A percentile compares a stretch with the other conserved stretches of the same genome.
Conservation (phyloP, 1,139 yeast species). For the Suhomyces chickasaworum region DNA sequence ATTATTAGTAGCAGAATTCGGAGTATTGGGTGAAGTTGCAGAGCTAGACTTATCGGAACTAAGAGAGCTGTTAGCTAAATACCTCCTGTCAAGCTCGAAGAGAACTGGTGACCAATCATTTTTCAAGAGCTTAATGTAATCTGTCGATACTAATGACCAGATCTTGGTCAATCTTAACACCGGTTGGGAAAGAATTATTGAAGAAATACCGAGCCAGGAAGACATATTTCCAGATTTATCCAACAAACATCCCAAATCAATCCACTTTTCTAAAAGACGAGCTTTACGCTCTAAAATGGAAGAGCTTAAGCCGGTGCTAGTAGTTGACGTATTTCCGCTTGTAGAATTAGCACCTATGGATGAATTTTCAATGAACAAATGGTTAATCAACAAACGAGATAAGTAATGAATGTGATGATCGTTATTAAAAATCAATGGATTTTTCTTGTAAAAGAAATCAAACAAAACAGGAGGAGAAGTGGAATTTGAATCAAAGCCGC, state of each 20-base stretch:
- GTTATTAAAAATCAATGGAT: slow-evolving; percentile 65
- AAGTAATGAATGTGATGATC: slow-evolving; percentile 71
- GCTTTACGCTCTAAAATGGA: slow-evolving; percentile 56
- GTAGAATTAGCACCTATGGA: slow-evolving; percentile 4
- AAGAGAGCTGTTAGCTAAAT: slow-evolving; percentile 46
- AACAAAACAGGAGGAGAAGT: slow-evolving; percentile 15
- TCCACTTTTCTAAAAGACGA: slow-evolving; percentile 76
- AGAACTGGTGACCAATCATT: slow-evolving; percentile 95
- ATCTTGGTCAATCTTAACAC: slow-evolving; percentile 69
- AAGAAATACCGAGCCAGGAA: slow-evolving; percentile 90
- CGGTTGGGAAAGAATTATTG: slow-evolving; percentile 81
- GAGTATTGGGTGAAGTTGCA: slow-evolving; percentile 13
- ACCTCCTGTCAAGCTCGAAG: slow-evolving; percentile 81
- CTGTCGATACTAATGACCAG: slow-evolving; percentile 74
- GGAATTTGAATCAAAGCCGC: slow-evolving; percentile 14
- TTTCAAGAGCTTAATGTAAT: slow-evolving; percentile 61
- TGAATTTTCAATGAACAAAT: slow-evolving; percentile 56
- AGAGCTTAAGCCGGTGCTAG: slow-evolving; percentile 13
- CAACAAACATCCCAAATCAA: slow-evolving; percentile 74
- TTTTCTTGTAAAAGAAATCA: slow-evolving; percentile 44
- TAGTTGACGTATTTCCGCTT: neutral
- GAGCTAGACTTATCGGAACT: slow-evolving; percentile 13
- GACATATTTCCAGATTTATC: slow-evolving; percentile 91
- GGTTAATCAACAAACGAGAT: slow-evolving; percentile 70
- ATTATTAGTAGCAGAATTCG: slow-evolving; percentile 17